phyloP scores from a whole-genome alignment of 2,329 filamentous ascomycete genomes.

The Aspergillus piperis region DNA sequence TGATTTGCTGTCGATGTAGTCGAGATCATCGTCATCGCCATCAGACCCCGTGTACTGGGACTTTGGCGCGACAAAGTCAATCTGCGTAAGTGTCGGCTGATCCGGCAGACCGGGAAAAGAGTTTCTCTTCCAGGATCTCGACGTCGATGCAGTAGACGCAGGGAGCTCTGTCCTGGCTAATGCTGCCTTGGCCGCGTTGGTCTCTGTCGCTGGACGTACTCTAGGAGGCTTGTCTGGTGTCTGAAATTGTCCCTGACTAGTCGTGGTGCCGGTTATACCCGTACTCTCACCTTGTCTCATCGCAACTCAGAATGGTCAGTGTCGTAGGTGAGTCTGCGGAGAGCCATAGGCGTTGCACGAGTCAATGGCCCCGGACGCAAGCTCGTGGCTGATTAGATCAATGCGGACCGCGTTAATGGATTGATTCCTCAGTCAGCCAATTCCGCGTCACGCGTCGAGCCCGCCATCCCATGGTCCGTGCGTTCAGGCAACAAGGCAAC shows the following conservation, averaged over 20 bases:
- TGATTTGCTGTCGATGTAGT: conserved; percentile 30
- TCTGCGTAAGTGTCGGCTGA: conserved; percentile 46
- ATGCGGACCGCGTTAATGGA: background rate
- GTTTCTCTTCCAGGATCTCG: conserved; percentile 23
- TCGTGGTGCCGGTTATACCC: conserved; percentile 18
- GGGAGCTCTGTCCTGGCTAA: conserved; percentile 18
- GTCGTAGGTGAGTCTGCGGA: background rate
- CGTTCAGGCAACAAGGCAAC: background rate
- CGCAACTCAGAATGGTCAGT: conserved; percentile 22
- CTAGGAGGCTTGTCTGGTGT: conserved; percentile 23
- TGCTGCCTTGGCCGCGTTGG: conserved; percentile 21
- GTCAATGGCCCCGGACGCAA: background rate
- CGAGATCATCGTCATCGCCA: conserved; percentile 30
- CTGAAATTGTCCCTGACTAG: conserved; percentile 20
- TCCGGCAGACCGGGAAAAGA: conserved; percentile 24
- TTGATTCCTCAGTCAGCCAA: conserved; percentile 9
- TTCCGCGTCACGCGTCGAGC: conserved; percentile 15
- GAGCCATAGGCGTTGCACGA: conserved; percentile 16
- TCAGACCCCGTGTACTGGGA: conserved; percentile 14
- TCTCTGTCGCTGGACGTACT: conserved; percentile 12
- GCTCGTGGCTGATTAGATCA: background rate
- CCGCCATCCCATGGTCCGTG: conserved; percentile 12
- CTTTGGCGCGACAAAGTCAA: conserved; percentile 39
- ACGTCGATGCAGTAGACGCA: conserved; percentile 19
- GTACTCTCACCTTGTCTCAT: conserved; percentile 29